Conservation (phyloP, 257 asterid species). For the Solanum verrucosum region DNA sequence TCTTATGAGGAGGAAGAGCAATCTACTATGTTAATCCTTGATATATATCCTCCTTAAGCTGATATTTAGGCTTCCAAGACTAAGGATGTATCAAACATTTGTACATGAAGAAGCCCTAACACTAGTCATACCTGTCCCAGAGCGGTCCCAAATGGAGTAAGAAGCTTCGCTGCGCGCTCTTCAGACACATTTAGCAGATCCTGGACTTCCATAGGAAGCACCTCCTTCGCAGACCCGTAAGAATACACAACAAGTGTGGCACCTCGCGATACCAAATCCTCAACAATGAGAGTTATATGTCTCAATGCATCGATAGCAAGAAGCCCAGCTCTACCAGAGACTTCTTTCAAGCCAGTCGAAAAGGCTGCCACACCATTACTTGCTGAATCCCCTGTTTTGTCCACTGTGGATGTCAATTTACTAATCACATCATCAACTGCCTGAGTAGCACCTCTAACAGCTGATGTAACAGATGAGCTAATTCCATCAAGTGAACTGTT, state of each 20-base stretch:
- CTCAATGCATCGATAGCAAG: slow-evolving; percentile 50
- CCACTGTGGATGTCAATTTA: slow-evolving; percentile 29
- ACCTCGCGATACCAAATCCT: slow-evolving; percentile 48
- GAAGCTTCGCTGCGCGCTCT: slow-evolving; percentile 24
- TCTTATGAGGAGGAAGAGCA: neutral
- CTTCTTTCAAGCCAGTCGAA: slow-evolving; percentile 48
- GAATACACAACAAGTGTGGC: slow-evolving; percentile 45
- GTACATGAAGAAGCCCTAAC: neutral
- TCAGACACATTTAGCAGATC: slow-evolving; percentile 45
- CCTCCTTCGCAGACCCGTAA: slow-evolving; percentile 51
- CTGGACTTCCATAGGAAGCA: slow-evolving; percentile 61
- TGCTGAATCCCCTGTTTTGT: slow-evolving; percentile 55
- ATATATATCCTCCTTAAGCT: neutral
- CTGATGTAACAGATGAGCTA: slow-evolving; percentile 35
- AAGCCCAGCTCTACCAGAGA: slow-evolving; percentile 48
- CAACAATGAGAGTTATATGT: slow-evolving; percentile 32
- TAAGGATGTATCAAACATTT: neutral
- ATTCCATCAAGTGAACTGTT: slow-evolving; percentile 38
- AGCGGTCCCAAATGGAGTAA: slow-evolving; percentile 46
- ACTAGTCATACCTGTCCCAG: slow-evolving; percentile 44
- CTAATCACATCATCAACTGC: slow-evolving; percentile 36
- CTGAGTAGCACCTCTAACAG: slow-evolving; percentile 30
- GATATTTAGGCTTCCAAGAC: neutral
- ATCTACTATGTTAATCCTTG: neutral
- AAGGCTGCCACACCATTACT: slow-evolving; percentile 40